Base-by-base conservation (phyloP, 148 eudicot species). In the Camellia japonica region DNA sequence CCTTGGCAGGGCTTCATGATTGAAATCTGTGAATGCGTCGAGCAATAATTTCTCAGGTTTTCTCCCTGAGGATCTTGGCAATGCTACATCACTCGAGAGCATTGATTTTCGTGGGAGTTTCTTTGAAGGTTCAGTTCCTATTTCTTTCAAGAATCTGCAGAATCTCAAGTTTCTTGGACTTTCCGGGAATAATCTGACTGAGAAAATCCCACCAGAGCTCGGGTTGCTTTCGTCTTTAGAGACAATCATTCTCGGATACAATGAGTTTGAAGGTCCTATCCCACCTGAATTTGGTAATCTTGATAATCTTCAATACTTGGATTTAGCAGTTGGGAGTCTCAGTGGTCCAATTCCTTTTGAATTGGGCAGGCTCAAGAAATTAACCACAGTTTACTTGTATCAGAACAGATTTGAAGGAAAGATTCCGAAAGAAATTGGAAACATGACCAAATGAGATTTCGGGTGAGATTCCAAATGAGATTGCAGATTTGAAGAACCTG, bases 101-200 rank as follows among this genome's bases (percentile, higher is more conserved):
- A 81, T 93, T 13, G 97, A 95, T 89, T 82, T 93, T 3, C 64
- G 97, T 54, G 97, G 97, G 1, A 95, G 89, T 76, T 92, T 88
- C 82, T 95, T 92, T 19, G 77, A 72, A 62, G 94, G 97, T 38
- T 82, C 85, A 3, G 86, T 95, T 60, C 97, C 94, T 0, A 80
- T 2, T 7, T 83, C 88, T 1, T 92, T 84, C 66, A 82, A 19
- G 79, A 90, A 82, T 52, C 77, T 95, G 84, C 78, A 74, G 86
- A 89, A 78, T 15, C 80, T 95, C 74, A 89, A 87, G 85, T 93
- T 86, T 78, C 87, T 95, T 46, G 97, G 97, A 16, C 78, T 95
- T 16, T 95, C 99, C 0, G 99, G 99, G 12, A 95, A 95, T 74
- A 92, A 90, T 65, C 81, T 95, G 13, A 87, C 88, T 6, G 97